Evolutionary conservation across 169 alveolate species (phyloP), one percentile per base, ranked within the genome.

Genomic region (Cryptosporidium ubiquitum): DNA sequence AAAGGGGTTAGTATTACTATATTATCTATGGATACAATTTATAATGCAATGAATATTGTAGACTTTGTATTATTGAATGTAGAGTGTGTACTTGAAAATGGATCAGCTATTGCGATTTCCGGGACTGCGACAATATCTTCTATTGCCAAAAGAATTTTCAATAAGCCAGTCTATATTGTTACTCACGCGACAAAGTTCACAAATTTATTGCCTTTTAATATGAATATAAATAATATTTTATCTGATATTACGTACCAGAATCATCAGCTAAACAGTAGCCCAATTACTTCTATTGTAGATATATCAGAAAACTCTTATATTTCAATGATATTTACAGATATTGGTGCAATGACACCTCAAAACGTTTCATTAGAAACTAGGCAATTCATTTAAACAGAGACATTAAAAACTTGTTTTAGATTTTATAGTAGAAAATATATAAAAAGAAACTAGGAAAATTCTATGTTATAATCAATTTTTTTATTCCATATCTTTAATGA

Each of bases 311-410:
- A 49, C 51, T 61, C 73, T 7, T 47, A 61, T 44, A 61, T 79
- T 12, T 31, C 89, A 61, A 79, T 79, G 89, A 31, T 79, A n/a
- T 66, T 79, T 29, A 79, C 89, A 26, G 89, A 79, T 5, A 61
- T 61, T 26, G 89, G 89, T 60, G 89, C 51, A 60, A 61, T 79
- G 20, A 79, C 79, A 33, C 89, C 89, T 26, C 61, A 64, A 18
- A 79, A 79, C 18, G 66, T 79, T 29, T 40, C 89, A 79, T 60
- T 79, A 18, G 89, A 79, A 40, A 23, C 37, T 26, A 61, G 61
- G 29, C 89, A 57, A 49, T 52, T 60, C 9, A 31, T 23, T 29
- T 73, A 31, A 23, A n/a, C n/a, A 47, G 16, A 26, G 37, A 7
- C 9, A 20, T 23, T 55, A 31, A 14, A 47, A 47, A 14, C 16